Evolutionary conservation across 2,329 filamentous ascomycete genomes (phyloP), one percentile per base, ranked within the genome.

Genomic region (Colletotrichum higginsianum): DNA sequence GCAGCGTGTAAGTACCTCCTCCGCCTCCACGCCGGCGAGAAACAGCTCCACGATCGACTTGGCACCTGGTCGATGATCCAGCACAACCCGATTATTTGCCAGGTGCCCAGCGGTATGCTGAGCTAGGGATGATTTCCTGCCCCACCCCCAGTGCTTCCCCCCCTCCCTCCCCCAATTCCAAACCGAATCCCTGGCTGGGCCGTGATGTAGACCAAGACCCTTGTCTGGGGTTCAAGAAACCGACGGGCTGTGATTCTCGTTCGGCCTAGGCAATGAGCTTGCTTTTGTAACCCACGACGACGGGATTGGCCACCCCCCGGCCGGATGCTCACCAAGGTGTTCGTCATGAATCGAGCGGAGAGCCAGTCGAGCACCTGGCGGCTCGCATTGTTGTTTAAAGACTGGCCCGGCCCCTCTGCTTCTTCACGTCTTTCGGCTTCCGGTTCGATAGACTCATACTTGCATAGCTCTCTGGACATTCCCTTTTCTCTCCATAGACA

Each of bases 201-300:
- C 65, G 52, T 64, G 69, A 71, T 71, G 65, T 63, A 60, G 53
- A 63, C 69, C 66, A 71, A 60, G 65, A 71, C 69, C 69, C 69
- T 60, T 63, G 69, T 68, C 46, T 68, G 26, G 53, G 47, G 46
- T 42, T 38, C 23, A 21, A 58, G 52, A 18, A 47, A 44, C 58
- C 53, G 53, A 35, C 21, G 26, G 30, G 40, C 38, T 57, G 49
- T 49, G 23, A 44, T 64, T 68, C 30, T 69, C 38, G 30, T 26
- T 13, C 46, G 30, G 18, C 21, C 65, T 49, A 21, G 65, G 69
- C 69, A 71, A 49, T 66, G 49, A 60, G 50, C 58, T 71, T 64
- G 53, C 63, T 68, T 57, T 52, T 46, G 26, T 55, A 58, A 35
- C 58, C 47, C n/a, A 63, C 58, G 30, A 67, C 50, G 46, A 56